phyloP scores from a whole-genome alignment of 345 rosid species.

The Aegle marmelos region DNA sequence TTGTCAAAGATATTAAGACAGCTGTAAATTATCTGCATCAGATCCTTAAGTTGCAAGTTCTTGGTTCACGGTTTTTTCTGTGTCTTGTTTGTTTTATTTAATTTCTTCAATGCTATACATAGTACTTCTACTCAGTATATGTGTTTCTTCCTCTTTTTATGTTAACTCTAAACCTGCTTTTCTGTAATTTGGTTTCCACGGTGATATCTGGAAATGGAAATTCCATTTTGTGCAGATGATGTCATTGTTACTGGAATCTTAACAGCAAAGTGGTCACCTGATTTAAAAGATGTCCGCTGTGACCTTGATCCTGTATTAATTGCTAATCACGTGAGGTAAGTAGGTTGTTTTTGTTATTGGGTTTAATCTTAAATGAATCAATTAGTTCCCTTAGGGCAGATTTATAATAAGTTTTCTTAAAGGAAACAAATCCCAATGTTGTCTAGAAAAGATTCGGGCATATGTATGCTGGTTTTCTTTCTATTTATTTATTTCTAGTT shows the following conservation, averaged over 20 bases:
- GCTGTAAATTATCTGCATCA: not conserved
- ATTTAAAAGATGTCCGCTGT: conserved; percentile 85
- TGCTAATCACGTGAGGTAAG: conserved; percentile 85
- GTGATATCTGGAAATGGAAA: not conserved
- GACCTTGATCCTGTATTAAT: conserved; percentile 86
- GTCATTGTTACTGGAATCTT: conserved; percentile 78
- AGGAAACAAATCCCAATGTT: not conserved
- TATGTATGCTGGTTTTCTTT: too few relatives aligned
- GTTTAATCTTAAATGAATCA: not conserved
- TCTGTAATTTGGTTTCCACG: not conserved
- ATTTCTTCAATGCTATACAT: not conserved
- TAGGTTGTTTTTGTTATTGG: not conserved
- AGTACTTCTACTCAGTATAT: not conserved
- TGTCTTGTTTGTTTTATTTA: not conserved
- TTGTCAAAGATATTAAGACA: not conserved
- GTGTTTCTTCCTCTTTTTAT: not conserved
- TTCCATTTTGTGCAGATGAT: conserved; percentile 55
- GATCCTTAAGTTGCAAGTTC: not conserved
- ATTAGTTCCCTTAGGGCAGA: not conserved
- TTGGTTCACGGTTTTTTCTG: not conserved
- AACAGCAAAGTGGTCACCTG: conserved; percentile 96
- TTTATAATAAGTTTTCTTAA: not conserved
- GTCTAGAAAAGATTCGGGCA: not conserved
- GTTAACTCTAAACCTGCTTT: conserved; percentile 1
- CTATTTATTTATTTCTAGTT: too few relatives aligned